Evolutionary conservation across 768 basidiomycete genomes (phyloP).

Genomic region (Tulasnella sp.): DNA sequence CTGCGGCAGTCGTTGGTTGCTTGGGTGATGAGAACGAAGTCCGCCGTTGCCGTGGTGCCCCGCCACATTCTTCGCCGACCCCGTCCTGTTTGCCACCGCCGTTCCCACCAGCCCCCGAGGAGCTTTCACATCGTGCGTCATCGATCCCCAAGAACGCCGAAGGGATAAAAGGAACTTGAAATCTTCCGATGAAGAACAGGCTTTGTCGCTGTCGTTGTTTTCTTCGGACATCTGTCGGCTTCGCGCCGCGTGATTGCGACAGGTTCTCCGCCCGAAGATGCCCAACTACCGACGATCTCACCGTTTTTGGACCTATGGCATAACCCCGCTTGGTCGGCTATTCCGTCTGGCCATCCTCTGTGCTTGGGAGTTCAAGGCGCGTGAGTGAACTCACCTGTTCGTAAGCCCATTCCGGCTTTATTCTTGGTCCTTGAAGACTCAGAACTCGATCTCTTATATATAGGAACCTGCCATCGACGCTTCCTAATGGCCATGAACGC

Average conservation of each 20-base stretch:
- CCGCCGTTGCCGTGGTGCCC: neutral
- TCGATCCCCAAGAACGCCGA: neutral
- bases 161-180: neutral
- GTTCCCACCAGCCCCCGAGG: neutral
- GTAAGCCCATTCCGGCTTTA: neutral
- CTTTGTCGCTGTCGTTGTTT: neutral
- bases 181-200: neutral
- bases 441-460: neutral
- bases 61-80: neutral
- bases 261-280: neutral
- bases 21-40: neutral
- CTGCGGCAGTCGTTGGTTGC: neutral
- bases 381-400: neutral
- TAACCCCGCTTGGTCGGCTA: neutral
- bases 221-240: conserved; percentile 11
- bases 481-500: neutral
- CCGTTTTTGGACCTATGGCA: neutral
- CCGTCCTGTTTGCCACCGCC: neutral
- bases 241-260: neutral
- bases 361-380: neutral
- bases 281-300: neutral
- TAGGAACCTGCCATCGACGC: neutral
- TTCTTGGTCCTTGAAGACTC: neutral
- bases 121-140: neutral
- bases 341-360: neutral